Evolutionary conservation across 2,329 filamentous ascomycete species (phyloP).

Genomic region (Huntiella decipiens): DNA sequence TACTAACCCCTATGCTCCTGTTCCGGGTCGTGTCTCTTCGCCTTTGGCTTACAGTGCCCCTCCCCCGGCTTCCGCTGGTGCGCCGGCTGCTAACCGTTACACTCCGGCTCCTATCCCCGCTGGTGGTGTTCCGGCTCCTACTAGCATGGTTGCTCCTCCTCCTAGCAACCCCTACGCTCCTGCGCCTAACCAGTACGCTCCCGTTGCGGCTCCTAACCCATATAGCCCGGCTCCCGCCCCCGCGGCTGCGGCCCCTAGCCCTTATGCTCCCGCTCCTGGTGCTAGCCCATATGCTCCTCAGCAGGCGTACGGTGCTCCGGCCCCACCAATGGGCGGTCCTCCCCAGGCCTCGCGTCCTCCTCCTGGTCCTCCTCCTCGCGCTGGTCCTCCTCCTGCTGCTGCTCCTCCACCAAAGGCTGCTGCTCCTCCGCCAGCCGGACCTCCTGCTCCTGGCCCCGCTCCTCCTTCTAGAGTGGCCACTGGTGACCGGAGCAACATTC

Average conservation of each 20-base stretch:
- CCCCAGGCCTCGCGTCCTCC: constrained; percentile 22
- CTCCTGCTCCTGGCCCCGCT: constrained; percentile 23
- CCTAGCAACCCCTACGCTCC: constrained; percentile 25
- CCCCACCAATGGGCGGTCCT: constrained; percentile 24
- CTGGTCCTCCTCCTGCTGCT: constrained; percentile 13
- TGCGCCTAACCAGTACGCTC: constrained; percentile 25
- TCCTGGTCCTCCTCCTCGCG: constrained; percentile 10
- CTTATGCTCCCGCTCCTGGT: constrained; percentile 3
- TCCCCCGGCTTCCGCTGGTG: constrained; percentile 51
- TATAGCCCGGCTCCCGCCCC: constrained; percentile 24
- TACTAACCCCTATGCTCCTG: constrained; percentile 22
- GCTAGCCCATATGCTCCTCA: constrained; percentile 25
- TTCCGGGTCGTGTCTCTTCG: constrained; percentile 44
- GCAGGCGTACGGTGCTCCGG: constrained; percentile 19
- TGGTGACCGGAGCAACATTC: constrained; percentile 76
- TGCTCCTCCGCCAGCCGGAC: constrained; percentile 7
- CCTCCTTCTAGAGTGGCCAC: constrained; percentile 31
- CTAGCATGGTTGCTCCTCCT: constrained; percentile 22
- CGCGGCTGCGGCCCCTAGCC: constrained; percentile 10
- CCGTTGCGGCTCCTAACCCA: constrained; percentile 24
- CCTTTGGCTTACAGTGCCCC: constrained; percentile 51
- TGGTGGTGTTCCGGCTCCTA: constrained; percentile 22
- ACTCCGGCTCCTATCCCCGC: constrained; percentile 22
- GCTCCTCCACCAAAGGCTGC: constrained; percentile 16
- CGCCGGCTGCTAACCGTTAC: constrained; percentile 35